Evolutionary conservation across 2,329 filamentous ascomycete species (phyloP), one percentile per base, ranked within the genome.

Genomic region (Sclerotinia glacialis): DNA sequence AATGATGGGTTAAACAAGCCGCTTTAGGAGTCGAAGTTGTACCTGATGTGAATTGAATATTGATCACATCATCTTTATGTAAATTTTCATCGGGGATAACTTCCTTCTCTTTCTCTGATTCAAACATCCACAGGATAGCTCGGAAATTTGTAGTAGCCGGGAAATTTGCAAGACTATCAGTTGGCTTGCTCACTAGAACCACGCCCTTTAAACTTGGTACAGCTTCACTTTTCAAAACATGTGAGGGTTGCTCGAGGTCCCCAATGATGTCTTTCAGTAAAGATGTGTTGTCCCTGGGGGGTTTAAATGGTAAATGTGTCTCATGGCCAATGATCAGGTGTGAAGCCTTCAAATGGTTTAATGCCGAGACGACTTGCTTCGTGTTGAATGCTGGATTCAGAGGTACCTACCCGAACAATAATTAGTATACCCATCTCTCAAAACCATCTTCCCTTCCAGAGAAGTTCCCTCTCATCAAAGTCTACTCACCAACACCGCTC

Each of bases 11-110:
- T 42, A 99, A 84, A 80, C 93, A 96, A 1, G 94, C 94, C 0
- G 95, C 95, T 79, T 98, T 98, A 28, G 93, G 94, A 74, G 85
- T 83, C 0, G 91, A 91, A 0, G 95, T 98, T 0, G 95, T 98
- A n/a, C 94, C 95, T 0, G 90, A 94, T 0, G 95, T 99, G 80
- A 98, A 98, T 77, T 98, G 94, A 70, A 98, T 97, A 76, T 97
- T 98, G 71, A 96, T 89, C 2, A 90, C 87, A 61, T 98, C 94
- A 68, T 85, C 77, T 0, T 87, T 82, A 21, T 81, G 71, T 1
- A 89, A 80, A 0, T 80, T 79, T 31, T 76, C 65, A 64, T 83
- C 80, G 0, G 84, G 83, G 26, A 69, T 74, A 2, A 86, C 73
- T 2, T 76, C 23, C 0, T 73, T 67, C 2, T 74, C 70, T 0